Percentiles rank a stretch among this genome's conserved stretches.
Evolutionary conservation across 352 stramenopile genomes (phyloP).

Genomic region (Thalassiosira oceanica): DNA sequence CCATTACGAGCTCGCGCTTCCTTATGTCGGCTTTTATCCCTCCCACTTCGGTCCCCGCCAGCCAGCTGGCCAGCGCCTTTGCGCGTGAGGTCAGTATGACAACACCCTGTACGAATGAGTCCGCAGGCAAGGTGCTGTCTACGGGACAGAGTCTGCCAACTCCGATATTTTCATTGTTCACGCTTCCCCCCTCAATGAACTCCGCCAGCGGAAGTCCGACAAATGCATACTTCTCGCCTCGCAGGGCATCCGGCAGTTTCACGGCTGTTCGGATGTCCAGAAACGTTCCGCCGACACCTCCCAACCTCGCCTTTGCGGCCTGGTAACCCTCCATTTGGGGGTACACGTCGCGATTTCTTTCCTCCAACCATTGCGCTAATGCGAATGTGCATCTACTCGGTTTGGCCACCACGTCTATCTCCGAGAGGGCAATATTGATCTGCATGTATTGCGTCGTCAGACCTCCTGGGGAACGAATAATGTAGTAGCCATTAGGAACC

Average conservation of each 20-base stretch:
- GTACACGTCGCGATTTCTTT: constrained; percentile 83
- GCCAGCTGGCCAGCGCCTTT: constrained; percentile 81
- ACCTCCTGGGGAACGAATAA: no score
- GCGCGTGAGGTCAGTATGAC: constrained; percentile 78
- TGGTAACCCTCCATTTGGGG: constrained; percentile 83
- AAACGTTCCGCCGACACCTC: constrained; percentile 54
- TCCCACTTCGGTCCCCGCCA: constrained; percentile 79
- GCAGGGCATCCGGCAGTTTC: constrained; percentile 83
- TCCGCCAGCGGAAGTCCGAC: constrained; percentile 82
- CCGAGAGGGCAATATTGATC: constrained; percentile 85
- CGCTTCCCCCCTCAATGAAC: constrained; percentile 69
- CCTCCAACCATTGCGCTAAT: constrained; percentile 84
- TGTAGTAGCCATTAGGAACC: constrained; percentile 2
- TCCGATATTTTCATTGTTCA: constrained; percentile 76
- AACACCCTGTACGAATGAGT: constrained; percentile 80
- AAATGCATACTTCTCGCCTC: constrained; percentile 88
- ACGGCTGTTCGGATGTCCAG: constrained; percentile 81
- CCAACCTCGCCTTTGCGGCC: constrained; percentile 46
- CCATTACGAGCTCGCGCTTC: constrained; percentile 82
- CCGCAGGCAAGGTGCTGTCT: constrained; percentile 46
- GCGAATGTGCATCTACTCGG: constrained; percentile 84
- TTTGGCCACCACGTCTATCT: constrained; percentile 82
- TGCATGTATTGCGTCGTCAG: no score
- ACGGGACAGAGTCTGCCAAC: constrained; percentile 75
- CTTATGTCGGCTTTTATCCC: constrained; percentile 80